Evolutionary conservation across 768 basidiomycete genomes (phyloP), one percentile per base, ranked within the genome.

Genomic region (Galerina marginata): DNA sequence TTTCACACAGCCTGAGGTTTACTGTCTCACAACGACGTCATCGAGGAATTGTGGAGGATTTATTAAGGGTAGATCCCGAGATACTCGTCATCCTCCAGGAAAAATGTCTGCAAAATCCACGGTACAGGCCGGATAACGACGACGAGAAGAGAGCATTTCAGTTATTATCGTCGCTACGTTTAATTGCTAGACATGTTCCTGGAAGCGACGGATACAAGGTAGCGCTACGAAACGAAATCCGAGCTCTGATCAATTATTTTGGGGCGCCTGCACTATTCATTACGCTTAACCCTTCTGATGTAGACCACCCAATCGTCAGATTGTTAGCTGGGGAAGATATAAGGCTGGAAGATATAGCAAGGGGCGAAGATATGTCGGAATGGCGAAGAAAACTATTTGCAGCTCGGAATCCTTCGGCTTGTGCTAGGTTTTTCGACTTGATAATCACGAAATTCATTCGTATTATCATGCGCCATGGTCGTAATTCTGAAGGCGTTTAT

Each of bases 401-500:
- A 0, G 59, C 65, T 1, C 11, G 33, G 20, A 56, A 71, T 60
- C 69, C 69, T 1, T 62, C 52, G 14, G 65, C 67, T 6, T 61
- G 65, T 45, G 65, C 67, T 2, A 20, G 48, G 20, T 71, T 68
- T 52, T 71, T 69, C 46, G 39, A 67, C 37, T 44, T 61, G n/a
- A 45, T 55, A 9, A 61, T 71, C 6, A 56, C 29, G 14, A 40
- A 12, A 10, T 65, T 68, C 43, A 61, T 69, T 50, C 3, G 52
- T 33, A 52, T 49, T 36, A 25, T 60, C 55, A 20, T 66, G 36
- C 33, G 61, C 15, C 16, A 58, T 51, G 61, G 61, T 2, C 7
- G 23, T 33, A 33, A 38, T 3, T 16, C 7, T 11, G 29, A 15
- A 11, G 60, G 60, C 10, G 15, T 61, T 16, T 61, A 49, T 56